Conservation (phyloP, 1,284 basidiomycete species). For the Malassezia equina region DNA sequence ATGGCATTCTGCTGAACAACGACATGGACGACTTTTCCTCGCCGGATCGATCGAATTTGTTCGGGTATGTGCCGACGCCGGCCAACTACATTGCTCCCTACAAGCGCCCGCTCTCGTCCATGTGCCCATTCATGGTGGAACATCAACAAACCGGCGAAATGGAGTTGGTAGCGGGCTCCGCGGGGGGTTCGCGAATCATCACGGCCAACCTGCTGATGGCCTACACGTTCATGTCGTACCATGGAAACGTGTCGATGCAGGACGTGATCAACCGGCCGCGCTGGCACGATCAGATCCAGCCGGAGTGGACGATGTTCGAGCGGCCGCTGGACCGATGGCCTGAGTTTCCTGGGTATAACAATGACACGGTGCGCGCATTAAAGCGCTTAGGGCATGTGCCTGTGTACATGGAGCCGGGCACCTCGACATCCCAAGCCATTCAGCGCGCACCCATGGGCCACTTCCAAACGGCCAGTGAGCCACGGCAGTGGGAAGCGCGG, state of each 20-base stretch:
- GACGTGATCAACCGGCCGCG: slow-evolving; percentile 40
- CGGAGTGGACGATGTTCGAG: slow-evolving; percentile 46
- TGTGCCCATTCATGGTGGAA: slow-evolving; percentile 49
- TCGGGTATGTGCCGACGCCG: slow-evolving; percentile 40
- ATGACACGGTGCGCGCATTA: slow-evolving; percentile 17
- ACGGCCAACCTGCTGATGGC: slow-evolving; percentile 49
- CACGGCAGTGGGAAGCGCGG: slow-evolving; percentile 31
- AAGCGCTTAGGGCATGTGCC: slow-evolving; percentile 46
- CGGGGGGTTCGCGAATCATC: slow-evolving; percentile 50
- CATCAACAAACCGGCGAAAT: slow-evolving; percentile 42
- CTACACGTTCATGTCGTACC: slow-evolving; percentile 37
- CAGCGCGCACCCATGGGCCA: slow-evolving; percentile 22
- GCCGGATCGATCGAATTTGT: slow-evolving; percentile 47
- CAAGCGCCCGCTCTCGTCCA: slow-evolving; percentile 49
- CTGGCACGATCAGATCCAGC: slow-evolving; percentile 51
- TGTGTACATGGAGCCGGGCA: slow-evolving; percentile 25
- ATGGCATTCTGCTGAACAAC: slow-evolving; percentile 41
- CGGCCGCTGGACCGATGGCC: slow-evolving; percentile 28
- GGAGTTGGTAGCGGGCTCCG: slow-evolving; percentile 47
- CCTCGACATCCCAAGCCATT: slow-evolving; percentile 33
- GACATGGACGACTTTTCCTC: slow-evolving; percentile 50
- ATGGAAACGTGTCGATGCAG: slow-evolving; percentile 29
- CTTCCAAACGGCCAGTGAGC: slow-evolving; percentile 29
- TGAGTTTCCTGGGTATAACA: slow-evolving; percentile 44
- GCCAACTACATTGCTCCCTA: slow-evolving; percentile 49